Percentiles rank a stretch among this genome's conserved stretches.
phyloP scores from a whole-genome alignment of 495 filamentous ascomycete genomes.

The Rhizodiscina lignyota region DNA sequence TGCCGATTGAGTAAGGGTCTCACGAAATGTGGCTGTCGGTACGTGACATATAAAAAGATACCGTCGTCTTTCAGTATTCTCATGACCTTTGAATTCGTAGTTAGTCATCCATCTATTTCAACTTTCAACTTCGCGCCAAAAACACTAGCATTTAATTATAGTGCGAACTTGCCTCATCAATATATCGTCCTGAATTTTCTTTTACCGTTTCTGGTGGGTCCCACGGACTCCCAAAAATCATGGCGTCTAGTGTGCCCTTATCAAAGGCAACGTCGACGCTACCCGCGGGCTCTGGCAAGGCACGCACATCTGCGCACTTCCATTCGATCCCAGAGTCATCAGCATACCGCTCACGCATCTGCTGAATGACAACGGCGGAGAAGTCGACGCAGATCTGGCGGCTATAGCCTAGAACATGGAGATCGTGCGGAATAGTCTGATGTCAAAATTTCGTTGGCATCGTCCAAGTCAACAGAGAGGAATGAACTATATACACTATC shows the following conservation, averaged over 20 bases:
- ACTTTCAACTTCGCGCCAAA: not conserved
- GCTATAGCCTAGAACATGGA: slow-evolving; percentile 29
- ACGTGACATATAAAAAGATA: slow-evolving; percentile 39
- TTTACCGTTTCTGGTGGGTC: slow-evolving; percentile 35
- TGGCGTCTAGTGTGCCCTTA: slow-evolving; percentile 45
- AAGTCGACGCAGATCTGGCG: slow-evolving; percentile 43
- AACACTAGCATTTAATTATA: not conserved
- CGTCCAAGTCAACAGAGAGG: not conserved
- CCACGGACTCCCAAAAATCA: slow-evolving; percentile 42
- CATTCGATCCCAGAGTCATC: slow-evolving; percentile 25
- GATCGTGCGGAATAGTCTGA: slow-evolving; percentile 34
- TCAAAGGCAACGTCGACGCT: slow-evolving; percentile 40
- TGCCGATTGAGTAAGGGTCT: slow-evolving; percentile 29
- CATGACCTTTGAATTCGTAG: slow-evolving; percentile 25
- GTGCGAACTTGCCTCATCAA: slow-evolving; percentile 39
- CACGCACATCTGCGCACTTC: slow-evolving; percentile 34
- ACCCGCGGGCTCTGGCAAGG: slow-evolving; percentile 23
- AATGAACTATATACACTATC: slow-evolving; percentile 29
- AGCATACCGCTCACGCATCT: slow-evolving; percentile 29
- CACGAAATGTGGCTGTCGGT: slow-evolving; percentile 44
- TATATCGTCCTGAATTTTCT: slow-evolving; percentile 32
- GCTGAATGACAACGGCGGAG: slow-evolving; percentile 31
- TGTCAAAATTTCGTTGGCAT: slow-evolving; percentile 3
- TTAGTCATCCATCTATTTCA: too few species aligned
- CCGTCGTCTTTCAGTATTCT: slow-evolving; percentile 37